Percentiles rank a stretch among this genome's conserved stretches.
Conservation (phyloP, 2,329 filamentous ascomycete genomes). For the Talaromyces sp. region DNA sequence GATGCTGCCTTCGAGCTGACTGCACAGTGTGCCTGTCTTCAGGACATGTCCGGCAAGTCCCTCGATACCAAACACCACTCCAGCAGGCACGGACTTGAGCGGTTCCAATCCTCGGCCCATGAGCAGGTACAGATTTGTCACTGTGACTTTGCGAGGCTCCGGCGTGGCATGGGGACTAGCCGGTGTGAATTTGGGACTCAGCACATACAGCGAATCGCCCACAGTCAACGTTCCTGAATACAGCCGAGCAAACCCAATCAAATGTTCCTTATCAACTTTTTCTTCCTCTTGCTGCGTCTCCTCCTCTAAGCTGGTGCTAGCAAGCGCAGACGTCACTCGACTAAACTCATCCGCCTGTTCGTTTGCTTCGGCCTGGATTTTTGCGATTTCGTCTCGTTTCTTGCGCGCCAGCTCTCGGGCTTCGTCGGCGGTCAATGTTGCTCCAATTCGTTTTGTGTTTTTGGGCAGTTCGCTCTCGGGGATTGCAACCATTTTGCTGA, state of each 20-base stretch:
- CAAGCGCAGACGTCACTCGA: slow-evolving; percentile 57
- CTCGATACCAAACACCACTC: slow-evolving; percentile 90
- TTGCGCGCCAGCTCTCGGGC: slow-evolving; percentile 79
- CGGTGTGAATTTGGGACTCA: slow-evolving; percentile 89
- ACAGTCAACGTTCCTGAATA: slow-evolving; percentile 88
- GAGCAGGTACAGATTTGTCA: slow-evolving; percentile 85
- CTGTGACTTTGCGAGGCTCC: slow-evolving; percentile 72
- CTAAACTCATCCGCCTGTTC: slow-evolving; percentile 44
- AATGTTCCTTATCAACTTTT: slow-evolving; percentile 69
- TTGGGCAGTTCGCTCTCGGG: slow-evolving; percentile 86
- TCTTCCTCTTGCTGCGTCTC: slow-evolving; percentile 48
- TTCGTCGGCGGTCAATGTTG: slow-evolving; percentile 75
- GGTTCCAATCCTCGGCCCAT: slow-evolving; percentile 89
- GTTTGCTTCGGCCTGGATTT: slow-evolving; percentile 59
- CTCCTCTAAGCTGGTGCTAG: slow-evolving; percentile 53
- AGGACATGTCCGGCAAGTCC: slow-evolving; percentile 90
- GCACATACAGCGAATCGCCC: slow-evolving; percentile 83
- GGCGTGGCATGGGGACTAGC: slow-evolving; percentile 65
- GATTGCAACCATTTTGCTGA: slow-evolving; percentile 97
- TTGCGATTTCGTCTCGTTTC: slow-evolving; percentile 83
- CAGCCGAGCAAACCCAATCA: slow-evolving; percentile 90
- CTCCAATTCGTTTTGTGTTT: slow-evolving; percentile 67
- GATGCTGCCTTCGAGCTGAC: slow-evolving; percentile 74
- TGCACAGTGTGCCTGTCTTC: slow-evolving; percentile 91
- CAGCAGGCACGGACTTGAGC: slow-evolving; percentile 78